Evolutionary conservation across 1,139 yeast genomes (phyloP).

Genomic region (Suhomyces bribrorum): DNA sequence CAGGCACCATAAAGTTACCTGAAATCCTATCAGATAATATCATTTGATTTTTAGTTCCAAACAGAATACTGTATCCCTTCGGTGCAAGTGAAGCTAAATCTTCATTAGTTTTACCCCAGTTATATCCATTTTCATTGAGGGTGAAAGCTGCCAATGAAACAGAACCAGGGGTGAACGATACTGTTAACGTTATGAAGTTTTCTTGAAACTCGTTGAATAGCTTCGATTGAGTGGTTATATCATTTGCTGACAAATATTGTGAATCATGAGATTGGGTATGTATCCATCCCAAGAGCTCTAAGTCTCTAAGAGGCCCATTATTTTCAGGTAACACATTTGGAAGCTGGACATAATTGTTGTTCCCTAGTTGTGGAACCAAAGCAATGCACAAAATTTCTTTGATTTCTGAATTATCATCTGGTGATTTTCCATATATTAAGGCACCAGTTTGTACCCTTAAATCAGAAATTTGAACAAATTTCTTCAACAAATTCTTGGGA

Average conservation of each 20-base stretch:
- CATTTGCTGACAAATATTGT: conserved; percentile 65
- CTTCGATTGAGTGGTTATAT: conserved; percentile 63
- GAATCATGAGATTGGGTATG: conserved; percentile 73
- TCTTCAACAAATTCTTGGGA: conserved; percentile 79
- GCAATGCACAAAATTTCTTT: conserved; percentile 79
- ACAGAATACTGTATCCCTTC: conserved; percentile 61
- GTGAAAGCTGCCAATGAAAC: conserved; percentile 71
- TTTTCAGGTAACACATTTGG: conserved; percentile 51
- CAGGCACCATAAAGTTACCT: conserved; percentile 89
- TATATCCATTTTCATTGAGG: conserved; percentile 62
- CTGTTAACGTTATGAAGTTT: conserved; percentile 58
- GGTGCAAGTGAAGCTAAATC: conserved; percentile 58
- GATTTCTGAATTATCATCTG: conserved; percentile 66
- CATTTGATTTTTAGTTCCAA: conserved; percentile 67
- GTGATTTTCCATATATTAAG: conserved; percentile 73
- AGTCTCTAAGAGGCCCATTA: conserved; percentile 39
- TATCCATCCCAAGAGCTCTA: conserved; percentile 76
- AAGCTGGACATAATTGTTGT: conserved; percentile 62
- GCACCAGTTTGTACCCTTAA: conserved; percentile 83
- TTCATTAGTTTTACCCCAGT: conserved; percentile 74
- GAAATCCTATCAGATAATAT: conserved; percentile 71
- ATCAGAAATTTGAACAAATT: conserved; percentile 81
- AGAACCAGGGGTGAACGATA: conserved; percentile 82
- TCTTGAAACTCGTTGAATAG: conserved; percentile 38
- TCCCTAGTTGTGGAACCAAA: conserved; percentile 88